phyloP scores from a whole-genome alignment of 2,329 filamentous ascomycete species.

The Penicillium sp. region DNA sequence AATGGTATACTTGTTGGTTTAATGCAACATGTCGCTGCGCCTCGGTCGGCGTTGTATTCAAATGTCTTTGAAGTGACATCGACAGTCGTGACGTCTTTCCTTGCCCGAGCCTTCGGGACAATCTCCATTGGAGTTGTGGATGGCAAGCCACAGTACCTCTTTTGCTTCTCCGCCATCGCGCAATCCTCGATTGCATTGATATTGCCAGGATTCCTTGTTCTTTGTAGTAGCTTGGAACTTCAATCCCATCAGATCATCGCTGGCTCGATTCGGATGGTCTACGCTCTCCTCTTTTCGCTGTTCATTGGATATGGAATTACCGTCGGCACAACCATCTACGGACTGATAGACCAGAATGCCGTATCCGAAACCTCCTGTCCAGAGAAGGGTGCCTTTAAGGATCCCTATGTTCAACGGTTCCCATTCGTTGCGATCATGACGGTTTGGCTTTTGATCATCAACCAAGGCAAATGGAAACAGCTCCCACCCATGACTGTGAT shows the following conservation, averaged over 20 bases:
- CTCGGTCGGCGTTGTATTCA: conserved; percentile 64
- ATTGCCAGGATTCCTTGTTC: conserved; percentile 63
- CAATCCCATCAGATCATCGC: conserved; percentile 66
- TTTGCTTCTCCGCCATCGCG: conserved; percentile 67
- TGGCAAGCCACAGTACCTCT: conserved; percentile 43
- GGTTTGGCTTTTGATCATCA: conserved; percentile 71
- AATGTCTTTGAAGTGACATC: conserved; percentile 64
- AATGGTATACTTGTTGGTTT: conserved; percentile 70
- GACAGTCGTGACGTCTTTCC: conserved; percentile 63
- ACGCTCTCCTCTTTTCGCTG: conserved; percentile 64
- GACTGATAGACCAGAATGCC: conserved; percentile 54
- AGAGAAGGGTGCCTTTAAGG: conserved; percentile 29
- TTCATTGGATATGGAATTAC: conserved; percentile 70
- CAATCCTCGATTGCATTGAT: conserved; percentile 70
- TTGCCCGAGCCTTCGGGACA: conserved; percentile 65
- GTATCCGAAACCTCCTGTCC: conserved; percentile 47
- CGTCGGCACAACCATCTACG: conserved; percentile 60
- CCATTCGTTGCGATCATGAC: conserved; percentile 71
- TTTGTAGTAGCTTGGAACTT: conserved; percentile 59
- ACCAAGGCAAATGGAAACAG: conserved; percentile 77
- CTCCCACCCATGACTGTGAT: conserved; percentile 72
- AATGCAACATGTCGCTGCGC: conserved; percentile 71
- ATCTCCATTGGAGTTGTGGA: conserved; percentile 43
- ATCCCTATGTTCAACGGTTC: conserved; percentile 54
- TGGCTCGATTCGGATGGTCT: conserved; percentile 50